These are phyloP conservation scores for Aspergillus ochraceus DNA, from an alignment of 2,329 filamentous ascomycete genomes.

Conservation along the genomic window DNA sequence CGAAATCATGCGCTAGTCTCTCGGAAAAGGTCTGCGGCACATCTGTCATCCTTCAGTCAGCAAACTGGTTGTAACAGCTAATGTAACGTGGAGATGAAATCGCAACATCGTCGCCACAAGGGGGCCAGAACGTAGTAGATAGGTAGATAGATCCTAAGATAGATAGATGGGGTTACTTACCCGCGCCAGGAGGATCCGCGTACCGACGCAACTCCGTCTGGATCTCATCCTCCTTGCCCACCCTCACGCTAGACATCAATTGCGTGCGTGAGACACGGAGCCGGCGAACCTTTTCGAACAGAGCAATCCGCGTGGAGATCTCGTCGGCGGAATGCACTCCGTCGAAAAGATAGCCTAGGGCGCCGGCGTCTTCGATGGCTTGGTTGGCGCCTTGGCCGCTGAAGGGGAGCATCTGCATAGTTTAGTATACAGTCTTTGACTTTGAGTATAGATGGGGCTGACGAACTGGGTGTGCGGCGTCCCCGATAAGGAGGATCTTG, in stretches of 20 bases:
- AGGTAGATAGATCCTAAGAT: too few relatives aligned
- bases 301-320: background rate
- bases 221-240: slow-evolving; percentile 3
- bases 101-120: too few relatives aligned
- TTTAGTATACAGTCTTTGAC: background rate
- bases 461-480: slow-evolving; percentile 33
- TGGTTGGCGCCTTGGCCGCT: slow-evolving; percentile 34
- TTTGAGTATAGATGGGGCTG: too few relatives aligned
- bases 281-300: slow-evolving; percentile 6
- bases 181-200: background rate
- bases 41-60: background rate
- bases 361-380: slow-evolving; percentile 36
- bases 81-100: background rate
- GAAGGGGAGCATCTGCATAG: slow-evolving; percentile 14
- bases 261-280: background rate
- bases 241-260: slow-evolving; percentile 2
- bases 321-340: background rate
- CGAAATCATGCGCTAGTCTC: background rate
- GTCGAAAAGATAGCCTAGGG: slow-evolving; percentile 24
- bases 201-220: background rate
- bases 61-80: background rate
- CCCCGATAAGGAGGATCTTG: slow-evolving; percentile 30
- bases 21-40: background rate
- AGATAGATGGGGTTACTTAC: background rate
- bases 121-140: too few relatives aligned